Base-by-base conservation (phyloP, 1,284 basidiomycete genomes). In the Polyporus tsugae region DNA sequence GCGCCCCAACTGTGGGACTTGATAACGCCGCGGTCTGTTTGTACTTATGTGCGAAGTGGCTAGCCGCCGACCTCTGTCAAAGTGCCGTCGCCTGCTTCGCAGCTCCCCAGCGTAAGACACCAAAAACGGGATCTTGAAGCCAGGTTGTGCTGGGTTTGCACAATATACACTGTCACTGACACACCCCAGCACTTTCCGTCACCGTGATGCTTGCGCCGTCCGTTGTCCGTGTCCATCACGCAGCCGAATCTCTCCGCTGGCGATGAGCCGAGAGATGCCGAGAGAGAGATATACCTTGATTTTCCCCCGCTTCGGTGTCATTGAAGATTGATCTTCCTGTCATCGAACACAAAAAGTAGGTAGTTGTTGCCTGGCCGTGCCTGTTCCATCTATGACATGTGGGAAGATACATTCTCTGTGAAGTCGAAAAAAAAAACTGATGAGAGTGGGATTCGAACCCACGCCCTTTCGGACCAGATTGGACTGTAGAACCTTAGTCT, bases 401-500 rank as follows among this genome's bases (percentile, higher is more conserved):
- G 29, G 29, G 29, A 29, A 29, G 29, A 2, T 29, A 29, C 2
- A 2, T 29, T 29, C 29, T 29, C 29, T 29, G n/a, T 29, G 29
- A 29, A 29, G 1, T 29, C 44, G 42, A 67, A 63, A 39, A 22
- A 2, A 2, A 65, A 22, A 2, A 2, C 64, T 78, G 77, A 78
- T 70, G 75, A 77, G 75, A 81, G 79, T 78, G 80, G 79, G 80
- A 82, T 82, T 82, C 79, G 80, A 82, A 82, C 81, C 80, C 81
- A 78, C 80, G 80, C 81, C 80, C 78, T 78, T 79, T 78, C 76
- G 77, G 78, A 78, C 76, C 75, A 75, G 77, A 77, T 76, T 17
- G 11, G 44, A 39, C 29, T 29, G 29, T 29, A 29, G n/a, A n/a
- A n/a, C 89, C 89, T 89, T 90, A 91, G 88, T 91, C 90, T 91